Conservation (phyloP, 2,329 filamentous ascomycete species). For the Phoma sp. region DNA sequence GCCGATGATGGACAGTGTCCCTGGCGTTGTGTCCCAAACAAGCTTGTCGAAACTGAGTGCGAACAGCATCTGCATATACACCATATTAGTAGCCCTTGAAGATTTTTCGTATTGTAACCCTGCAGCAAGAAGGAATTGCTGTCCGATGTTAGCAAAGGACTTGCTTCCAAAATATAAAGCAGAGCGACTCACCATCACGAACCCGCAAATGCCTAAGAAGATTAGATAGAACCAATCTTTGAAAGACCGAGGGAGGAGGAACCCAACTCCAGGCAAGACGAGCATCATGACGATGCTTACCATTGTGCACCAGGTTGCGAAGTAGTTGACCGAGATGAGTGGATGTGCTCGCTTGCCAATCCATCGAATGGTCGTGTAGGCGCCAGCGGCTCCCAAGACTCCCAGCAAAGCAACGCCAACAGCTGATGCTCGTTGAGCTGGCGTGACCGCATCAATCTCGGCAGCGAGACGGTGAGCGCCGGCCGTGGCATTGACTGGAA, state of each 20-base stretch:
- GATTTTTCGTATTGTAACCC: slow-evolving; percentile 76
- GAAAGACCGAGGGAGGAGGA: slow-evolving; percentile 60
- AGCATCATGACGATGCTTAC: slow-evolving; percentile 69
- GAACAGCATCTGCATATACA: slow-evolving; percentile 74
- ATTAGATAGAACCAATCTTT: slow-evolving; percentile 72
- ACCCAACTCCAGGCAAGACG: slow-evolving; percentile 61
- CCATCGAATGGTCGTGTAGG: slow-evolving; percentile 77
- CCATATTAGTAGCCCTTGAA: slow-evolving; percentile 67
- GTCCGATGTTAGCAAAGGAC: neutral
- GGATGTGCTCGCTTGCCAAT: slow-evolving; percentile 83
- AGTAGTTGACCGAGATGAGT: slow-evolving; percentile 86
- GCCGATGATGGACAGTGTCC: slow-evolving; percentile 64
- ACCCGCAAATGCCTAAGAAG: slow-evolving; percentile 75
- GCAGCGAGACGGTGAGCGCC: slow-evolving; percentile 34
- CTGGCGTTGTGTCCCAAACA: slow-evolving; percentile 67
- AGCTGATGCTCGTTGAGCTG: slow-evolving; percentile 71
- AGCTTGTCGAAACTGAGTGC: slow-evolving; percentile 69
- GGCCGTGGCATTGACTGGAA: slow-evolving; percentile 41
- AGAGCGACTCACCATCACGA: slow-evolving; percentile 64
- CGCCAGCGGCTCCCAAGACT: slow-evolving; percentile 75
- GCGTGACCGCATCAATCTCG: slow-evolving; percentile 57
- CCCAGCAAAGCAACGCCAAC: slow-evolving; percentile 76
- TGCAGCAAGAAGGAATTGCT: slow-evolving; percentile 82
- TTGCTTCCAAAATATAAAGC: neutral
- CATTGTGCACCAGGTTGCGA: slow-evolving; percentile 72